Percentiles rank a stretch among this genome's conserved stretches.
phyloP scores from a whole-genome alignment of 148 eudicot genomes.

The Tetragonia tetragonoides region DNA sequence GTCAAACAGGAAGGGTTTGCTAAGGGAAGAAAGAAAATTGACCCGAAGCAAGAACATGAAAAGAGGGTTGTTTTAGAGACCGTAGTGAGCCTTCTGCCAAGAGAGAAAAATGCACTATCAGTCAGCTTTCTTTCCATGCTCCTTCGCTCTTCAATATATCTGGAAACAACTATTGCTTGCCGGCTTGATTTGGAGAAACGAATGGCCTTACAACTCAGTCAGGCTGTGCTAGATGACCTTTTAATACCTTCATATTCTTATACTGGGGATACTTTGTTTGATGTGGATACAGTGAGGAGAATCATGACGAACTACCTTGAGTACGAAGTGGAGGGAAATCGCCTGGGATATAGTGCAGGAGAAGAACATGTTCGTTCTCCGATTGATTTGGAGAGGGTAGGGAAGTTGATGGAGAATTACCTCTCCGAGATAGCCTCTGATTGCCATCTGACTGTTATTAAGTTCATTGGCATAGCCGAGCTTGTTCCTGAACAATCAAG shows the following conservation, averaged over 20 bases:
- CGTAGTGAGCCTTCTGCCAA: constrained; percentile 82
- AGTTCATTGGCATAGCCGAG: constrained; percentile 70
- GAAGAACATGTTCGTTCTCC: constrained; percentile 41
- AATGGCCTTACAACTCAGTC: constrained; percentile 75
- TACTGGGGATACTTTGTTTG: constrained; percentile 72
- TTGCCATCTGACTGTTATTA: constrained; percentile 54
- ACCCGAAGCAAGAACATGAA: constrained; percentile 74
- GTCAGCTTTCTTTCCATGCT: constrained; percentile 90
- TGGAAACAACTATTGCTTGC: constrained; percentile 85
- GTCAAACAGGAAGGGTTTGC: constrained; percentile 64
- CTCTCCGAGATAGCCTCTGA: constrained; percentile 87
- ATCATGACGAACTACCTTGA: constrained; percentile 67
- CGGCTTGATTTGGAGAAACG: constrained; percentile 89
- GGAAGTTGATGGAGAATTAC: constrained; percentile 78
- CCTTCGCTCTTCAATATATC: constrained; percentile 72
- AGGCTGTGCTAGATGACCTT: constrained; percentile 83
- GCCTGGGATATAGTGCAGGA: constrained; percentile 29
- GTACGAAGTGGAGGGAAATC: constrained; percentile 41
- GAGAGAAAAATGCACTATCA: constrained; percentile 67
- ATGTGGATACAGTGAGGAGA: constrained; percentile 79
- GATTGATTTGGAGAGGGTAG: constrained; percentile 61
- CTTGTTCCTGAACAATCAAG: constrained; percentile 71
- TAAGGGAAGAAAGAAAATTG: constrained; percentile 73
- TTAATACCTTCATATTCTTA: constrained; percentile 80
- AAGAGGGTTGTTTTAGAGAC: constrained; percentile 87